Evolutionary conservation across 345 rosid genomes (phyloP).

Genomic region (Citrus cavaleriei): DNA sequence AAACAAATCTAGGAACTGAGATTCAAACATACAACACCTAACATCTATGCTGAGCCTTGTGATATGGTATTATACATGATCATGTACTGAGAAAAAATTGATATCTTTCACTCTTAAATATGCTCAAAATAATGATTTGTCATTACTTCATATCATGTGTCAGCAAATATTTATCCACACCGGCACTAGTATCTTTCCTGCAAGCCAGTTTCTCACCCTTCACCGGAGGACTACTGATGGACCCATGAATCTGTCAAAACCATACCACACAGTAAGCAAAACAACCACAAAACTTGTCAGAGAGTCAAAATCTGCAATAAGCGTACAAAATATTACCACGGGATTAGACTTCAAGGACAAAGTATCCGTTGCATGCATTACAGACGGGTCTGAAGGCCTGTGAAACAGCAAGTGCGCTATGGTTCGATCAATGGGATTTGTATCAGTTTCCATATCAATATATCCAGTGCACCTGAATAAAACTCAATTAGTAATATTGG

Average conservation of each 20-base stretch:
- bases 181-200: slow-evolving; percentile 24
- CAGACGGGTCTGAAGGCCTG: slow-evolving; percentile 66
- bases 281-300: not conserved
- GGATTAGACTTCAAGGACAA: slow-evolving; percentile 39
- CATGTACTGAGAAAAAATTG: not conserved
- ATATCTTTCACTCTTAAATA: not conserved
- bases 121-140: slow-evolving; percentile 8
- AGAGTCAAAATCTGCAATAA: not conserved
- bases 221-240: slow-evolving; percentile 36
- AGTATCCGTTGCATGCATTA: slow-evolving; percentile 32
- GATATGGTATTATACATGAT: not conserved
- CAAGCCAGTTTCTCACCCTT: slow-evolving; percentile 31
- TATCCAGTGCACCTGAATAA: slow-evolving; percentile 54
- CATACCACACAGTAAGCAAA: not conserved
- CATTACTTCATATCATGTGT: slow-evolving; percentile 20
- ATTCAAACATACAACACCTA: not conserved
- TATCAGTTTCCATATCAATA: slow-evolving; percentile 79
- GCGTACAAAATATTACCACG: slow-evolving; percentile 38
- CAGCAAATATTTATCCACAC: slow-evolving; percentile 23
- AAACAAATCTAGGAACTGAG: not conserved
- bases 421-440: slow-evolving; percentile 93
- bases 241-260: slow-evolving; percentile 48
- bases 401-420: slow-evolving; percentile 90
- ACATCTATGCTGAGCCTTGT: not conserved
- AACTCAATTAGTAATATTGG: slow-evolving; percentile 1